A percentile compares a stretch with the other conserved stretches of the same genome.
Evolutionary conservation across 495 filamentous ascomycete species (phyloP).

Genomic region (Pyrenula massariospora): DNA sequence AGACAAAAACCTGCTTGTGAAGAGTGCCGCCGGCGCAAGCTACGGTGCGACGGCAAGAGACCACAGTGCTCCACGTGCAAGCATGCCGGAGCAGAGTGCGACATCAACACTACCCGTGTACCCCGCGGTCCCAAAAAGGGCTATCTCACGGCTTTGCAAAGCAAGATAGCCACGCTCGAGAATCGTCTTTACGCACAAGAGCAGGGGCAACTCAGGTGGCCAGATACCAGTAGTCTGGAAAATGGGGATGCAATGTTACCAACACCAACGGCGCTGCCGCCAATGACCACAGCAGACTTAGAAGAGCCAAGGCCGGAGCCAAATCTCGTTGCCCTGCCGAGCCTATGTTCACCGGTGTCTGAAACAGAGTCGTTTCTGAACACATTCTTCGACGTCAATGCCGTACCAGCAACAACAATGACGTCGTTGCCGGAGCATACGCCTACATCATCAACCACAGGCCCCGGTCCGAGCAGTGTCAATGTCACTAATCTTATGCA

Average conservation of each 20-base stretch:
- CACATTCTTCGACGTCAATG: background rate
- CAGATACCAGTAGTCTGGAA: background rate
- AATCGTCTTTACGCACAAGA: background rate
- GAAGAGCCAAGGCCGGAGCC: background rate
- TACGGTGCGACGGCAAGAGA: slow-evolving; percentile 38
- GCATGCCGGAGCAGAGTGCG: slow-evolving; percentile 35
- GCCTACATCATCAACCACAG: slow-evolving; percentile 7
- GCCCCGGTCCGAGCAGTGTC: background rate
- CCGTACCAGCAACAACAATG: background rate
- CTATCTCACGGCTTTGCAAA: slow-evolving; percentile 37
- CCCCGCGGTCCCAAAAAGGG: slow-evolving; percentile 42
- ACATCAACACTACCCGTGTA: slow-evolving; percentile 31
- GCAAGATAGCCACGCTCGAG: slow-evolving; percentile 13
- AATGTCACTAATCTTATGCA: slow-evolving; percentile 5
- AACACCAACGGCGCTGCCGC: background rate
- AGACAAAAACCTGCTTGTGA: slow-evolving; percentile 34
- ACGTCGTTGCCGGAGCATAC: background rate
- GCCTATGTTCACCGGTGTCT: slow-evolving; percentile 1
- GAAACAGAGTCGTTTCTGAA: background rate
- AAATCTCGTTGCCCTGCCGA: background rate
- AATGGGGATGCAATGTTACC: background rate
- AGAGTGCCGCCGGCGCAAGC: slow-evolving; percentile 35
- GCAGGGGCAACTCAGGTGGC: background rate
- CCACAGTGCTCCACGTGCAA: slow-evolving; percentile 38
- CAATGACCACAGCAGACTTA: background rate